Evolutionary conservation across 169 alveolate genomes (phyloP), one percentile per base, ranked within the genome.

Genomic region (Plasmodium vinckei): DNA sequence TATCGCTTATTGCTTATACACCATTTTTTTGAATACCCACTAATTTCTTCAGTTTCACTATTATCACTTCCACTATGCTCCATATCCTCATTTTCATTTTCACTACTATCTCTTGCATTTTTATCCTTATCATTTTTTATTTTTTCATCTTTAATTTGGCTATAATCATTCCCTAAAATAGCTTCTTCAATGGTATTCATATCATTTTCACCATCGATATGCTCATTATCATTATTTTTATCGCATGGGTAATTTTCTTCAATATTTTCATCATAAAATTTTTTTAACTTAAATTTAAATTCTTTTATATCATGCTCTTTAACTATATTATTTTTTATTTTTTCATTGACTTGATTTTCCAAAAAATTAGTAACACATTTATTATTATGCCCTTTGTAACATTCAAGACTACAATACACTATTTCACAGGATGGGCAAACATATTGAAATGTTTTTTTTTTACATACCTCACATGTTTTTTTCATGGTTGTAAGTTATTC

Each of bases 341-440:
- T 65, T 59, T 79, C 75, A 9, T 67, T 79, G 10, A 79, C 89
- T 42, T 79, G 89, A 47, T 79, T 79, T 9, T 79, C 82, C 15
- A 67, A 59, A 54, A 79, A 79, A 39, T 46, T 65, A 33, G 19
- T 68, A 56, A 79, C 89, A 70, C 89, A 79, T 5, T 65, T 47
- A 12, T 65, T 56, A 67, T 79, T 67, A 46, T 79, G 89, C n/a
- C 15, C 17, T 65, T 79, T 64, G 53, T 79, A 79, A 15, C 89
- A 79, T 25, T 79, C 89, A 25, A 79, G 72, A 56, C 89, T 79
- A 25, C 89, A 79, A 10, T 79, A 79, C 5, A 79, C 89, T 23
- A 79, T 79, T 65, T 79, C 89, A 63, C 89, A 79, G 2, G 89
- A 79, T n/a, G 89, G 89, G 56, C 89, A 79, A 33, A 79, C 89